Evolutionary conservation across 2,329 filamentous ascomycete species (phyloP), one percentile per base, ranked within the genome.

Genomic region (Botrytis squamosa): DNA sequence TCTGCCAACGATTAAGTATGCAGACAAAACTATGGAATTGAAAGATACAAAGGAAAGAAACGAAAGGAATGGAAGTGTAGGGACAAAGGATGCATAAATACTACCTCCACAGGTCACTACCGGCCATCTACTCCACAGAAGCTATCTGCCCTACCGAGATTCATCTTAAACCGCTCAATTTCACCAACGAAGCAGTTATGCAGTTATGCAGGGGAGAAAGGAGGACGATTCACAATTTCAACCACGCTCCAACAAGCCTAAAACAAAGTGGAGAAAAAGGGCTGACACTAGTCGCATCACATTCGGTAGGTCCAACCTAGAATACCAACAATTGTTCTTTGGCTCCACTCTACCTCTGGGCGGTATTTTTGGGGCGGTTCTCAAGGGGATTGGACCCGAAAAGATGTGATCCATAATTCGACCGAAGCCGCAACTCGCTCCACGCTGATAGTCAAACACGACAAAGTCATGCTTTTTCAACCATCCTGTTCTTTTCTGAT

Each of bases 231-330:
- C 40, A 25, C 38, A n/a, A 49, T 25, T 33, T 57, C 9, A 68
- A 57, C 66, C 49, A 68, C 66, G 49, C 49, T 57, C 49, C 38
- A 68, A 16, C 36, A 68, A n/a, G 49, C 29, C 40, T n/a, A 68
- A 40, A 68, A 68, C 49, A 33, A 40, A 68, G 66, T 57, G 66
- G 66, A 38, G 49, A 33, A 69, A 69, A 44, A 59, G 49, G 66
- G 66, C 49, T 69, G 66, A 69, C 38, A 57, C 66, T 57, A 68
- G 25, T 42, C 46, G 9, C 18, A 42, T 14, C 49, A 42, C 49
- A 57, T 42, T n/a, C 36, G 49, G 25, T 68, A 42, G 14, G 49
- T 42, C 66, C 66, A 33, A 42, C 25, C 66, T 57, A 57, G 49
- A 68, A 68, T 29, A 29, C 36, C 66, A 68, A 55, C 33, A 68